phyloP scores from a whole-genome alignment of 2,329 filamentous ascomycete genomes.

The Dothidotthia symphoricarpi region DNA sequence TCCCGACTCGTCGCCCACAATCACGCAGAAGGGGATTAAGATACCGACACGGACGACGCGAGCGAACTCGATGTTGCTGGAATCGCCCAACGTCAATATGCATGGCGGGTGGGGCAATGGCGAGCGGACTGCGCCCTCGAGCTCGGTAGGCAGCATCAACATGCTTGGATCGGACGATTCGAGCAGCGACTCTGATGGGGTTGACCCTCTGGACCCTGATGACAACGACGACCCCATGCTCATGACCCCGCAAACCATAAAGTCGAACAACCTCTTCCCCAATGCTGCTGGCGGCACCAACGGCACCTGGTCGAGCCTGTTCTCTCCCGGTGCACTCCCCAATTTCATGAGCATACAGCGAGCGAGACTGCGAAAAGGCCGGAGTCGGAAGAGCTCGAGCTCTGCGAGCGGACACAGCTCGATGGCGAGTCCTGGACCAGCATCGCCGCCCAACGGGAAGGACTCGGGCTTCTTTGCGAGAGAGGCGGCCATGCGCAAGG shows the following conservation, averaged over 20 bases:
- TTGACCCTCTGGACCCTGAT: slow-evolving; percentile 50
- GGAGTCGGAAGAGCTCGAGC: slow-evolving; percentile 65
- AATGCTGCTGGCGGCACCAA: slow-evolving; percentile 45
- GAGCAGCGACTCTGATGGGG: slow-evolving; percentile 62
- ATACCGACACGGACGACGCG: slow-evolving; percentile 56
- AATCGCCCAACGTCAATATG: slow-evolving; percentile 63
- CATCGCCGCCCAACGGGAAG: slow-evolving; percentile 69
- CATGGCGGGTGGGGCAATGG: slow-evolving; percentile 63
- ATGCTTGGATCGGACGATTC: slow-evolving; percentile 79
- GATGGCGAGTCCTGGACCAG: slow-evolving; percentile 67
- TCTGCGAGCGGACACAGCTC: slow-evolving; percentile 69
- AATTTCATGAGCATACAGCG: slow-evolving; percentile 78
- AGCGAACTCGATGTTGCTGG: slow-evolving; percentile 47
- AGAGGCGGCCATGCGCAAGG: slow-evolving; percentile 49
- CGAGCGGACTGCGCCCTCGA: slow-evolving; percentile 54
- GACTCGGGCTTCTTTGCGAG: slow-evolving; percentile 56
- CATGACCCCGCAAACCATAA: slow-evolving; percentile 75
- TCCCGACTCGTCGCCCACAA: slow-evolving; percentile 85
- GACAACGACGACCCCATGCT: slow-evolving; percentile 68
- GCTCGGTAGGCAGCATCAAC: slow-evolving; percentile 76
- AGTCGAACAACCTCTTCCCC: slow-evolving; percentile 50
- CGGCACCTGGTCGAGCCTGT: slow-evolving; percentile 62
- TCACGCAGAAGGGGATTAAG: slow-evolving; percentile 65
- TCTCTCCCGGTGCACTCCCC: slow-evolving; percentile 66
- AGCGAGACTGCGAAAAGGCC: slow-evolving; percentile 56